Conservation (phyloP, 306 rosid species). For the Sicyos baderoa region DNA sequence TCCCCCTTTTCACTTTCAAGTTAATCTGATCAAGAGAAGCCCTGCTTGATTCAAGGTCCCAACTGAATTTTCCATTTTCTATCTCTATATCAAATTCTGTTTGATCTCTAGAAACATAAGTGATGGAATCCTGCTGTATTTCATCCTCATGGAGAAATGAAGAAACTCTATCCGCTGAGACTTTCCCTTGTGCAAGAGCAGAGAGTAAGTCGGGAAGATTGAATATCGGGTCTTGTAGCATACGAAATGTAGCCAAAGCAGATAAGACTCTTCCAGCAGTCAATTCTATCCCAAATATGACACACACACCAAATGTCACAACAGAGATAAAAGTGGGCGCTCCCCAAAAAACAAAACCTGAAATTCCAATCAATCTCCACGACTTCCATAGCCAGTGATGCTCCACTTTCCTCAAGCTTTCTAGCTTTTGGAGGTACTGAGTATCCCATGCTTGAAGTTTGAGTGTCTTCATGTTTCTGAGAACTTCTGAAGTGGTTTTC, state of each 20-base stretch:
- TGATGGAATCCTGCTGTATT: constrained; percentile 58
- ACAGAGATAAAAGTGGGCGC: constrained; percentile 82
- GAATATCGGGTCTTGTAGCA: constrained; percentile 88
- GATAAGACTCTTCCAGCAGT: constrained; percentile 83
- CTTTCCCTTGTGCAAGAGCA: constrained; percentile 83
- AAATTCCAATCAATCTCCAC: constrained; percentile 37
- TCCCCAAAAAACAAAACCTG: constrained; percentile 78
- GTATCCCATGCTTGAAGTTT: constrained; percentile 94
- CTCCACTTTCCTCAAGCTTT: constrained; percentile 48
- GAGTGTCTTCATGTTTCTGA: constrained; percentile 68
- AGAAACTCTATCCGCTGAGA: constrained; percentile 73
- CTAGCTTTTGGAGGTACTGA: constrained; percentile 56
- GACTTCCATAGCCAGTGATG: constrained; percentile 64
- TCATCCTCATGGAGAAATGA: constrained; percentile 67
- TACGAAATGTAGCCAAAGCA: constrained; percentile 81
- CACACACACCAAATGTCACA: constrained; percentile 64
- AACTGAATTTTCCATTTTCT: constrained; percentile 66
- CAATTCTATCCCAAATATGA: constrained; percentile 72
- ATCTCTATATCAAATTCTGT: constrained; percentile 55
- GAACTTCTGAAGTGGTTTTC: constrained; percentile 86
- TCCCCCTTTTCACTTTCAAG: constrained; percentile 74
- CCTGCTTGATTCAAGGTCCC: constrained; percentile 54
- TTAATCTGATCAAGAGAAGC: constrained; percentile 58
- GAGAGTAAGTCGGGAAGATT: constrained; percentile 75
- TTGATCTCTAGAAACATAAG: constrained; percentile 42